phyloP scores from a whole-genome alignment of 2,329 filamentous ascomycete species.

The Claviceps humidiphila region DNA sequence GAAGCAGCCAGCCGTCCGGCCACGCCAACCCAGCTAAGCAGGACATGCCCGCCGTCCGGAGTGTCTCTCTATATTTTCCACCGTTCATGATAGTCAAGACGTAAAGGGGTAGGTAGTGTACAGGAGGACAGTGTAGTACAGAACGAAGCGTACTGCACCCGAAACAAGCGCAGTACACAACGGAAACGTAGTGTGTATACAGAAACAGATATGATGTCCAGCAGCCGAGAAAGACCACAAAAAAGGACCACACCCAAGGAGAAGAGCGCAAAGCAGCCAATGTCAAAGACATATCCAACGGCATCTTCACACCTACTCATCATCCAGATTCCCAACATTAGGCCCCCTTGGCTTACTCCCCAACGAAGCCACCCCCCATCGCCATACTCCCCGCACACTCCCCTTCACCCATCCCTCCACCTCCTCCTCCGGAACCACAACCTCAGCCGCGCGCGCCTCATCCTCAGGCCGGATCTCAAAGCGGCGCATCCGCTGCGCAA shows the following conservation, averaged over 20 bases:
- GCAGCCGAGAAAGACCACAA: too few relatives aligned
- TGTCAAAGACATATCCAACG: background rate
- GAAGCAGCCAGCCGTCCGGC: too few relatives aligned
- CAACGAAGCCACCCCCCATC: slow-evolving; percentile 33
- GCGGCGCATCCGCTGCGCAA: slow-evolving; percentile 65
- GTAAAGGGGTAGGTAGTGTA: too few relatives aligned
- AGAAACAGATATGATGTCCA: too few relatives aligned
- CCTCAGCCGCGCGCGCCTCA: slow-evolving; percentile 49
- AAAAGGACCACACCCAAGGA: background rate
- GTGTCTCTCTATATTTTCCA: too few relatives aligned
- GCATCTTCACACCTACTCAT: slow-evolving; percentile 15
- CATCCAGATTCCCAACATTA: slow-evolving; percentile 27
- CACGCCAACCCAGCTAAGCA: too few relatives aligned
- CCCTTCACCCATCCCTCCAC: slow-evolving; percentile 58
- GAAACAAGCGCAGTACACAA: too few relatives aligned
- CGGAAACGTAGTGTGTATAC: too few relatives aligned
- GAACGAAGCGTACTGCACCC: too few relatives aligned
- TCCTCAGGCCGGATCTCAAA: slow-evolving; percentile 60
- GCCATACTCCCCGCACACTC: slow-evolving; percentile 37
- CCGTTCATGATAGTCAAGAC: too few relatives aligned
- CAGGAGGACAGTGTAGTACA: too few relatives aligned
- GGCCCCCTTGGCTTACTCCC: slow-evolving; percentile 26
- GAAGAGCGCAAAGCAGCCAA: background rate
- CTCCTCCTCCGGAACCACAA: slow-evolving; percentile 53
- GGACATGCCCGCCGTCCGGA: too few relatives aligned